Evolutionary conservation across 169 alveolate species (phyloP).

Genomic region (Cryptosporidium xiaoi): DNA sequence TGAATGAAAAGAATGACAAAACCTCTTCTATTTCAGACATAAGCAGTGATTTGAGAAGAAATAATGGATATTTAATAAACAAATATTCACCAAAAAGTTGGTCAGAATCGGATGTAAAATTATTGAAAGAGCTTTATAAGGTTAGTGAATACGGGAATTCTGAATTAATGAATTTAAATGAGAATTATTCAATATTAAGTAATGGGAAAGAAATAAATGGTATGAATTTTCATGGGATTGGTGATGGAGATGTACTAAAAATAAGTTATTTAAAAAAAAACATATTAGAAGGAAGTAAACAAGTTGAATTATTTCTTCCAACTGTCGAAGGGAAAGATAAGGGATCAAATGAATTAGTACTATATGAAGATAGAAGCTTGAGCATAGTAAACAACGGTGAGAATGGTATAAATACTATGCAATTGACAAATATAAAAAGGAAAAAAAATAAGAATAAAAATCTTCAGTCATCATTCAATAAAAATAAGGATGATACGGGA

Average conservation of each 20-base stretch:
- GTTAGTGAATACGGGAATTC: background rate
- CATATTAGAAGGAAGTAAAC: conserved; percentile 9
- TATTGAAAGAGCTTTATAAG: conserved; percentile 12
- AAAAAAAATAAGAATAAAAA: background rate
- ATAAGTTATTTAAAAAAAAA: conserved; percentile 20
- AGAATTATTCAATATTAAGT: background rate
- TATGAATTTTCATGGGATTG: background rate
- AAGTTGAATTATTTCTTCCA: conserved; percentile 17
- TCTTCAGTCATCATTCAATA: conserved; percentile 1
- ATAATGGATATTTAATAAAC: conserved; percentile 7
- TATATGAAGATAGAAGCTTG: conserved; percentile 42
- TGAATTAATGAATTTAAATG: background rate
- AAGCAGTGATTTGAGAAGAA: background rate
- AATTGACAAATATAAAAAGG: background rate
- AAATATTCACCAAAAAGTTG: conserved; percentile 41
- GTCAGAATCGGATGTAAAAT: conserved; percentile 15
- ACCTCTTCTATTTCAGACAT: background rate
- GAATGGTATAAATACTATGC: background rate
- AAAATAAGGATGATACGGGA: conserved; percentile 14
- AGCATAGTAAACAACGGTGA: conserved; percentile 1
- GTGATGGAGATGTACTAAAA: conserved; percentile 5
- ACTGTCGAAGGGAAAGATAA: background rate
- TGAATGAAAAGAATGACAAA: background rate
- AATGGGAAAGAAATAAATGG: background rate
- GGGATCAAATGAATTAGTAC: conserved; percentile 24